Evolutionary conservation across 1,284 basidiomycete genomes (phyloP).

Genomic region (Ustilago shanxiensis): DNA sequence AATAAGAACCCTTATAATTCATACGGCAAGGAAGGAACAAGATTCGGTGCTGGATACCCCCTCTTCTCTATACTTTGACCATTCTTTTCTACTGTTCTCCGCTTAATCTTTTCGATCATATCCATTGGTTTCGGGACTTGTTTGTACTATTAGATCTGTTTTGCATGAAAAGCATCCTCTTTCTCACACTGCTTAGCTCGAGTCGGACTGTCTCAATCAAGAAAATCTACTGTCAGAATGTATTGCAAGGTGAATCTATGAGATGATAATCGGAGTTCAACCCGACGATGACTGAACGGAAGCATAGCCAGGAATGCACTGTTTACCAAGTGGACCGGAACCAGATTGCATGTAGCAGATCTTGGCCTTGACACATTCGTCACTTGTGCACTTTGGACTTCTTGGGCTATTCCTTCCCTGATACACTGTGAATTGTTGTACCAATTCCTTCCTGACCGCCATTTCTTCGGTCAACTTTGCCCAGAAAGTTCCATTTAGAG

Average conservation of each 20-base stretch:
- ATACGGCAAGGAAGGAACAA: not conserved
- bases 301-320: conserved; percentile 77
- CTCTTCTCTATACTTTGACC: not conserved
- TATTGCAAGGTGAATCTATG: not conserved
- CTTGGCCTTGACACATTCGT: conserved; percentile 77
- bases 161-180: not conserved
- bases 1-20: not conserved
- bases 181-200: not conserved
- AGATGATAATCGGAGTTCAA: not conserved
- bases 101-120: conserved; percentile 7
- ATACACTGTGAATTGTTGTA: conserved; percentile 78
- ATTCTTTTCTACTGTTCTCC: not conserved
- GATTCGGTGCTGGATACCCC: conserved; percentile 11
- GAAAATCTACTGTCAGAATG: not conserved
- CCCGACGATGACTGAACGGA: conserved; percentile 75
- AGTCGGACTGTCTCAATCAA: no score
- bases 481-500: conserved; percentile 87
- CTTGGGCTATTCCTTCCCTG: conserved; percentile 79
- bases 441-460: conserved; percentile 75
- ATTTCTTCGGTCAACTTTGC: conserved; percentile 82
- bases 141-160: conserved; percentile 20
- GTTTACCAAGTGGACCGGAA: conserved; percentile 75
- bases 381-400: conserved; percentile 75
- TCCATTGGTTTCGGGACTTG: not conserved
- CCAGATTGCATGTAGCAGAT: conserved; percentile 85